These are phyloP conservation scores for Aspergillus sp. DNA, from an alignment of 2,329 filamentous ascomycete species.

Conservation along the genomic window DNA sequence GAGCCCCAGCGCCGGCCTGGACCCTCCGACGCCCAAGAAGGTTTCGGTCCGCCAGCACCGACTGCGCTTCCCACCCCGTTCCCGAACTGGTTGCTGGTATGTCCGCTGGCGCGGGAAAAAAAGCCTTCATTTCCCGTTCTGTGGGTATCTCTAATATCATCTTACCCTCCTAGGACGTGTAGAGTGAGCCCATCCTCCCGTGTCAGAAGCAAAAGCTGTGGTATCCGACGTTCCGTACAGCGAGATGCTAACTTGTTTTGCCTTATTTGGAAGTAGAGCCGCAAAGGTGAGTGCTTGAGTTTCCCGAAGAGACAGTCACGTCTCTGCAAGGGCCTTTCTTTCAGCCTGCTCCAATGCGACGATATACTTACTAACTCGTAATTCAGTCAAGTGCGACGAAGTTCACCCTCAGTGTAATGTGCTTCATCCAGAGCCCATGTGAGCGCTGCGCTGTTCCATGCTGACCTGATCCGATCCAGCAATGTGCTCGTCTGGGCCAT, in stretches of 20 bases:
- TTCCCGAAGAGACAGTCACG: background rate
- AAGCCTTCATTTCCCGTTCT: background rate
- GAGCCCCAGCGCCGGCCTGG: conserved; percentile 18
- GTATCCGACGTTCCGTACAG: background rate
- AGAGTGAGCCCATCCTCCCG: conserved; percentile 36
- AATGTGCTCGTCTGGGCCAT: conserved; percentile 58
- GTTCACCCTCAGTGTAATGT: conserved; percentile 56
- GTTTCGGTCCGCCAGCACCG: conserved; percentile 40
- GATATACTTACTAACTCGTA: background rate
- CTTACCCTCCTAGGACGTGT: conserved; percentile 40
- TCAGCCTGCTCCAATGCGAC: background rate
- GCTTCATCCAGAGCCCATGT: conserved; percentile 19
- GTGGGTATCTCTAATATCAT: conserved; percentile 12
- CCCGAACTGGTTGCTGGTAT: conserved; percentile 57
- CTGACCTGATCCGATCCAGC: conserved; percentile 33
- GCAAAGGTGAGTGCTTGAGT: conserved; percentile 39
- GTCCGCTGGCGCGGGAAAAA: conserved; percentile 19
- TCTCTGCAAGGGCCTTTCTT: background rate
- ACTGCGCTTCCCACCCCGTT: conserved; percentile 54
- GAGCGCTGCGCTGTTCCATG: background rate
- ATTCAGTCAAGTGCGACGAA: conserved; percentile 59
- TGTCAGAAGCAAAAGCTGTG: background rate
- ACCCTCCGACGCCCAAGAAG: conserved; percentile 30
- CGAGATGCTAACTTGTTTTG: conserved; percentile 15
- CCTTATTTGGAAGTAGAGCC: conserved; percentile 32